These are phyloP conservation scores for Hanseniaspora mollemarum DNA, from an alignment of 805 yeast species.

Conservation along the genomic window DNA sequence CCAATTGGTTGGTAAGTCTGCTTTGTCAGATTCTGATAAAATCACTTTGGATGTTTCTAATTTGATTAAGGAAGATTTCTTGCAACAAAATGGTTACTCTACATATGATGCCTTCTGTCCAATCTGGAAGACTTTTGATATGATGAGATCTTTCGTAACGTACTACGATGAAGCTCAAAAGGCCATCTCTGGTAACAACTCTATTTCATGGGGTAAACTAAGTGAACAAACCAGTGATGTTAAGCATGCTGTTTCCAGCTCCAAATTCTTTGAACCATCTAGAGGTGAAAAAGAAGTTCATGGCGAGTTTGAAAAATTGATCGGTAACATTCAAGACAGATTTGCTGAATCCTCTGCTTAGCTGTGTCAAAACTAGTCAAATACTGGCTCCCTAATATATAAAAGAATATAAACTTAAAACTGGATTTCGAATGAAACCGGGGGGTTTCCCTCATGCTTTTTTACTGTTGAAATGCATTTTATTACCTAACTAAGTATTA, in stretches of 20 bases:
- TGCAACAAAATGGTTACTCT: slow-evolving; percentile 98
- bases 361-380: slow-evolving; percentile 12
- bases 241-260: slow-evolving; percentile 84
- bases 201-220: slow-evolving; percentile 66
- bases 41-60: slow-evolving; percentile 87
- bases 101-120: slow-evolving; percentile 98
- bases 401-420: neutral
- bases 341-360: slow-evolving; percentile 93
- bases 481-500: too few relatives aligned
- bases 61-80: slow-evolving; percentile 91
- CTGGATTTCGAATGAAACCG: neutral
- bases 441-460: too few relatives aligned
- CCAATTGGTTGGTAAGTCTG: slow-evolving; percentile 97
- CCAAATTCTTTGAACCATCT: slow-evolving; percentile 93
- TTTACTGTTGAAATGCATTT: too few relatives aligned
- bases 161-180: slow-evolving; percentile 97
- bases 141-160: slow-evolving; percentile 90
- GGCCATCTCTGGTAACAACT: slow-evolving; percentile 74
- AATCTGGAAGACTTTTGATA: slow-evolving; percentile 94
- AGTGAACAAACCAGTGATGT: slow-evolving; percentile 81
- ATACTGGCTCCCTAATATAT: neutral
- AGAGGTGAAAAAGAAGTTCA: slow-evolving; percentile 72
- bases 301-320: slow-evolving; percentile 65
- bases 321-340: slow-evolving; percentile 68
- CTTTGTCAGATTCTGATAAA: slow-evolving; percentile 91